Evolutionary conservation across 768 basidiomycete species (phyloP), one percentile per base, ranked within the genome.

Genomic region (Trichaptum fuscoviolaceum): DNA sequence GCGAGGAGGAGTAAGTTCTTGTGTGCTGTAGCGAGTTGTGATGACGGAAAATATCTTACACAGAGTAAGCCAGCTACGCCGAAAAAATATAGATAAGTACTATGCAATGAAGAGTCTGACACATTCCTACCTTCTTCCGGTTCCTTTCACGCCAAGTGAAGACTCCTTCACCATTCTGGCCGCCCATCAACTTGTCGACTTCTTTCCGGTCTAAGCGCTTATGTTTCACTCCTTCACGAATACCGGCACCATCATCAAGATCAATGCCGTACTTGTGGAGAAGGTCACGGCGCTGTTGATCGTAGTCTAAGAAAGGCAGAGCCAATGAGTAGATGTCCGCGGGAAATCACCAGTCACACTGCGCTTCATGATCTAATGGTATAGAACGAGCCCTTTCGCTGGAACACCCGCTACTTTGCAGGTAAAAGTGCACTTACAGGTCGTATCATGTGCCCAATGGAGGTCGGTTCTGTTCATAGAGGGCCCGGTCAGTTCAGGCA

Each of bases 101-200:
- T 67, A 71, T 58, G 67, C 20, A 58, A 62, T 26, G 35, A 70
- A 66, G 63, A 64, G 69, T 68, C 70, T 65, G 67, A 70, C 63
- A 69, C 67, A 71, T 79, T n/a, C 82, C 76, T 72, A 96, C 88
- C 87, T 94, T 95, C 77, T 92, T 85, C 70, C 95, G 82, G 75
- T 96, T 90, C 81, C 91, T 93, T 75, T 99, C 96, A 69, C 96
- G 82, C 95, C 95, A 98, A 60, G 96, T 98, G 75, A 99, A 92
- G 68, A 98, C 79, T 25, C 93, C 92, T 73, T 89, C 84, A 1
- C 91, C 93, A 70, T 92, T 86, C 57, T 87, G 91, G 62, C 89
- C 85, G 66, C 92, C 91, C 91, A 94, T 92, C 69, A 93, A 82
- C 67, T 84, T 78, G 78, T 95, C 94, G 60, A 95, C 82, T 69